Percentiles rank a stretch among this genome's conserved stretches.
These are phyloP conservation scores for Epichloe festucae DNA, from an alignment of 2,329 filamentous ascomycete species.

Conservation along the genomic window DNA sequence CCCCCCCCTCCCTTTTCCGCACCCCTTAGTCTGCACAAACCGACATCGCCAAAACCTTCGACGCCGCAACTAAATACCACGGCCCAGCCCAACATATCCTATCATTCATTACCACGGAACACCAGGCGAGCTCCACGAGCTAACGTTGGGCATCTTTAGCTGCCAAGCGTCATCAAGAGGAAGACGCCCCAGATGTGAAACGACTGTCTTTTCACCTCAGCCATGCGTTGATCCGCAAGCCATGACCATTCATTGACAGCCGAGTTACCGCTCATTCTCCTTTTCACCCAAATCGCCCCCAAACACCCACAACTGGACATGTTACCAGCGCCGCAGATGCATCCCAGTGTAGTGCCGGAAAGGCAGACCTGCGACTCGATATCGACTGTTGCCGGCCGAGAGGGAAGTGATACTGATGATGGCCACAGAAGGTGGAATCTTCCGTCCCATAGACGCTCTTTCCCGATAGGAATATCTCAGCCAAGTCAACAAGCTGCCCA, in stretches of 20 bases:
- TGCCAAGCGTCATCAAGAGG: slow-evolving; percentile 1
- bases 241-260: slow-evolving; percentile 24
- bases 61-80: neutral
- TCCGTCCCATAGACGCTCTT: slow-evolving; percentile 14
- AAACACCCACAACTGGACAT: slow-evolving; percentile 19
- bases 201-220: slow-evolving; percentile 19
- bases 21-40: neutral
- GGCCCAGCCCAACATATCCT: neutral
- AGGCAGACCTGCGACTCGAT: slow-evolving; percentile 25
- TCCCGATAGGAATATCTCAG: slow-evolving; percentile 22
- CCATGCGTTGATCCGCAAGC: slow-evolving; percentile 30
- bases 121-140: neutral
- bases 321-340: slow-evolving; percentile 39
- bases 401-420: neutral
- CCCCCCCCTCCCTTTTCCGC: neutral
- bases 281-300: neutral
- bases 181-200: slow-evolving; percentile 26
- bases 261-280: slow-evolving; percentile 12
- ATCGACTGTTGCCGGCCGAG: neutral
- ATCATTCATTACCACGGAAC: neutral
- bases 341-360: slow-evolving; percentile 35
- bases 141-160: neutral
- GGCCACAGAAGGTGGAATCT: slow-evolving; percentile 10
- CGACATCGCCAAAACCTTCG: neutral
- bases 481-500: slow-evolving; percentile 10